Conservation (phyloP, 257 asterid genomes). For the Misopates orontium region DNA sequence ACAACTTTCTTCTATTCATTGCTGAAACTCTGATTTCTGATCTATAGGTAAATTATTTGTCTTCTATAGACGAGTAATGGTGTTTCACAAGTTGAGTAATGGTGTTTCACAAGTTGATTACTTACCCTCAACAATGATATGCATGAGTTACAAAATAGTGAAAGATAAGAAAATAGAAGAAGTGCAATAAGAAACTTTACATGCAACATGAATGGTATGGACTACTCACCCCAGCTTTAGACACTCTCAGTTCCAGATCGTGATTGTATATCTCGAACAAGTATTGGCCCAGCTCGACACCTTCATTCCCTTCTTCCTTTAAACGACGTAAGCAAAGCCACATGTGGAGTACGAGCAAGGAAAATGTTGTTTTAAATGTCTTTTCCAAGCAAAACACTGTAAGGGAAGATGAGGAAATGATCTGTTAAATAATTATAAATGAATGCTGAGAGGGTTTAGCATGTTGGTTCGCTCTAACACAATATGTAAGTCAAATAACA, state of each 20-base stretch:
- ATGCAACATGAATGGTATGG: conserved; percentile 2
- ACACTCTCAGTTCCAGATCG: conserved; percentile 89
- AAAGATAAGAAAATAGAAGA: conserved; percentile 3
- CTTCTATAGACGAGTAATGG: not conserved
- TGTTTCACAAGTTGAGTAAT: not conserved
- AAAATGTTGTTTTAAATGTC: conserved; percentile 82
- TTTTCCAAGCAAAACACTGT: conserved; percentile 96
- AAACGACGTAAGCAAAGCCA: conserved; percentile 92
- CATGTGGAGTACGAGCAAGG: conserved; percentile 88
- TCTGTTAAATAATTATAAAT: conserved; percentile 19
- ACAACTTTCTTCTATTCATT: not conserved
- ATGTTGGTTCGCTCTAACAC: not conserved
- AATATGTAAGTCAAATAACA: conserved; percentile 12
- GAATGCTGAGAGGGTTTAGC: conserved; percentile 18
- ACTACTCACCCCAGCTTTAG: conserved; percentile 90
- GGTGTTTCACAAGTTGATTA: not conserved
- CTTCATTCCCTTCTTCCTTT: conserved; percentile 88
- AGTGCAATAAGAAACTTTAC: conserved; percentile 12
- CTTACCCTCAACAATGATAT: conserved; percentile 4
- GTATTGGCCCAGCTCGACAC: conserved; percentile 90
- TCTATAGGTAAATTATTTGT: not conserved
- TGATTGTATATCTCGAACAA: conserved; percentile 84
- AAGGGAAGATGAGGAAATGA: conserved; percentile 21
- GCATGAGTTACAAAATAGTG: not conserved
- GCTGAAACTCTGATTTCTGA: not conserved